Conservation (phyloP, 495 filamentous ascomycete species). For the Lasiosphaeris hirsuta region DNA sequence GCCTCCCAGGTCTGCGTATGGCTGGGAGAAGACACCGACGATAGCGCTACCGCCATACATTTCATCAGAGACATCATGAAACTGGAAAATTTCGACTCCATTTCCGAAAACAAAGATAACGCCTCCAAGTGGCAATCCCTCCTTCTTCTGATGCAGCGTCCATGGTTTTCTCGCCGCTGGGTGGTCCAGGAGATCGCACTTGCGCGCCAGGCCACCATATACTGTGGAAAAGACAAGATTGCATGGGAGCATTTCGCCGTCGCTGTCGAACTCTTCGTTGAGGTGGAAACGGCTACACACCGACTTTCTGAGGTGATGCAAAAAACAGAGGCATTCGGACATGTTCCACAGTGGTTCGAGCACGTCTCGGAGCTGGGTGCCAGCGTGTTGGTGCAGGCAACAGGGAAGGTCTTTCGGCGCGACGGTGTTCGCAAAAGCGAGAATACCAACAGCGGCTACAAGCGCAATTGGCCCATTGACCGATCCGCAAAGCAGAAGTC, state of each 20-base stretch:
- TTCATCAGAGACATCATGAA: slow-evolving; percentile 23
- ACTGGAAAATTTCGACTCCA: slow-evolving; percentile 31
- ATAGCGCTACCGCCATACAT: slow-evolving; percentile 19
- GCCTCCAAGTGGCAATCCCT: slow-evolving; percentile 23
- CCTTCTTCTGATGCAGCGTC: slow-evolving; percentile 30
- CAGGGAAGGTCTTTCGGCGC: slow-evolving; percentile 33
- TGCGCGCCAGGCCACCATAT: slow-evolving; percentile 25
- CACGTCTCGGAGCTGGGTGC: slow-evolving; percentile 33
- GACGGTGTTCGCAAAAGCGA: no score
- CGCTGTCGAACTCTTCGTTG: slow-evolving; percentile 25
- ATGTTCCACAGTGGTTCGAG: slow-evolving; percentile 18
- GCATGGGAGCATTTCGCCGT: slow-evolving; percentile 32
- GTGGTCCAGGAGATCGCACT: slow-evolving; percentile 39
- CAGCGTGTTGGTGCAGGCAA: slow-evolving; percentile 33
- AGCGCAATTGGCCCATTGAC: no score
- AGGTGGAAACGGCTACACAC: slow-evolving; percentile 25
- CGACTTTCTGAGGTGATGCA: slow-evolving; percentile 21
- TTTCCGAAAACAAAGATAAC: slow-evolving; percentile 17
- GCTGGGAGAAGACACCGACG: slow-evolving; percentile 25
- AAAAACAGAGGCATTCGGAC: slow-evolving; percentile 4
- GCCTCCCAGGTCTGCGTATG: slow-evolving; percentile 30
- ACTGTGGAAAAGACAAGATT: slow-evolving; percentile 27
- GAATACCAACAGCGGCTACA: no score
- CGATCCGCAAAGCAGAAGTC: not conserved
- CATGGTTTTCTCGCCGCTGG: slow-evolving; percentile 38